Conservation (phyloP, 495 filamentous ascomycete genomes). For the Talaromyces adpressus region DNA sequence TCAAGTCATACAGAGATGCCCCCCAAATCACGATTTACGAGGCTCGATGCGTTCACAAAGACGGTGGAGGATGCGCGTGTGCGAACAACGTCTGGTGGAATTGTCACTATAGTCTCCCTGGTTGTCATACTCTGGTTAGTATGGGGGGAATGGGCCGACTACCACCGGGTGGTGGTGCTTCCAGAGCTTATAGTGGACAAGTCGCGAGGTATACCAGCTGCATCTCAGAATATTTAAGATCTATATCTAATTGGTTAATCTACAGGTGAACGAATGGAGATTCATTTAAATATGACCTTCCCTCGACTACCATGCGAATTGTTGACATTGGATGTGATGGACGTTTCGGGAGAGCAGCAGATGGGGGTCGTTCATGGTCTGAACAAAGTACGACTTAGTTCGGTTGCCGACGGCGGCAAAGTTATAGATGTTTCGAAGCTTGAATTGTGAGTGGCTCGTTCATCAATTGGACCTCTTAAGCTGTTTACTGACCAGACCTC, state of each 20-base stretch:
- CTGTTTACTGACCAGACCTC: neutral
- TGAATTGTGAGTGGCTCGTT: slow-evolving; percentile 52
- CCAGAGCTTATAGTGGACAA: slow-evolving; percentile 96
- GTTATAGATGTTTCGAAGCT: slow-evolving; percentile 69
- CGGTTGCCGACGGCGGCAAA: slow-evolving; percentile 65
- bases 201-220: slow-evolving; percentile 61
- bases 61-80: slow-evolving; percentile 97
- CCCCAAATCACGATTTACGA: slow-evolving; percentile 76
- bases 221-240: neutral
- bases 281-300: slow-evolving; percentile 96
- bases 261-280: slow-evolving; percentile 92
- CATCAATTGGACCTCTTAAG: neutral
- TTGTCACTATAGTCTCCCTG: slow-evolving; percentile 86
- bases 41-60: slow-evolving; percentile 97
- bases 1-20: slow-evolving; percentile 31
- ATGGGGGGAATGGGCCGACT: slow-evolving; percentile 95
- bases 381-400: slow-evolving; percentile 73
- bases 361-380: slow-evolving; percentile 88
- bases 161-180: slow-evolving; percentile 75
- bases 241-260: slow-evolving; percentile 5
- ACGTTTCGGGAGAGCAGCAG: slow-evolving; percentile 94
- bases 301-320: slow-evolving; percentile 91
- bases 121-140: slow-evolving; percentile 80
- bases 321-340: slow-evolving; percentile 96
- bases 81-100: slow-evolving; percentile 92